These are phyloP conservation scores for Triticum urartu DNA, from an alignment of 176 grass and related monocot genomes.

Conservation along the genomic window DNA sequence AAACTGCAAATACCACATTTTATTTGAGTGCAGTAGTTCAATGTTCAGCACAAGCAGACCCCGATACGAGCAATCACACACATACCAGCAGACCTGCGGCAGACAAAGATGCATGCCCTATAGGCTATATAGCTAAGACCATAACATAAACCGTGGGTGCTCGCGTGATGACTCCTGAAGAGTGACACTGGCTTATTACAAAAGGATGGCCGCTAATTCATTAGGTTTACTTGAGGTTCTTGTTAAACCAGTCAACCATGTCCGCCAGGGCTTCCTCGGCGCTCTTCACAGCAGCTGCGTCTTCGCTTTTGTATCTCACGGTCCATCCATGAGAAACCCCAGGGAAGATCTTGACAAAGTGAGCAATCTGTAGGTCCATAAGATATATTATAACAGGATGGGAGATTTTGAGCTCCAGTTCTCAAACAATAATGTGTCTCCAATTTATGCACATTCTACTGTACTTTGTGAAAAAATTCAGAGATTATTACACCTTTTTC, in stretches of 20 bases:
- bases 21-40: too few species aligned
- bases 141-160: too few species aligned
- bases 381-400: not conserved
- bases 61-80: too few species aligned
- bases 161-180: not conserved
- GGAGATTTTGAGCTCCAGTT: not conserved
- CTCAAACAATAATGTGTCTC: not conserved
- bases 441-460: not conserved
- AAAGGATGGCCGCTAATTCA: not conserved
- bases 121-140: too few species aligned
- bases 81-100: too few species aligned
- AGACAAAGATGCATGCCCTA: too few species aligned
- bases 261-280: constrained; percentile 51
- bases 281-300: constrained; percentile 41
- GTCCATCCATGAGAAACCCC: constrained; percentile 69
- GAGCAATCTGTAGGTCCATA: constrained; percentile 29
- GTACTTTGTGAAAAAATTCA: not conserved
- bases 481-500: not conserved
- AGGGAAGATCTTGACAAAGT: constrained; percentile 70
- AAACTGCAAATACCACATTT: too few species aligned
- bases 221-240: constrained; percentile 39
- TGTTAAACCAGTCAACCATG: constrained; percentile 60
- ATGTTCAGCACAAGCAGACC: too few species aligned
- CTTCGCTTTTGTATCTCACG: constrained; percentile 47
- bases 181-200: not conserved